Percentiles rank a stretch among this genome's conserved stretches.
Evolutionary conservation across 371 early-diverging fungal genomes (phyloP).

Genomic region (Circinella minor): DNA sequence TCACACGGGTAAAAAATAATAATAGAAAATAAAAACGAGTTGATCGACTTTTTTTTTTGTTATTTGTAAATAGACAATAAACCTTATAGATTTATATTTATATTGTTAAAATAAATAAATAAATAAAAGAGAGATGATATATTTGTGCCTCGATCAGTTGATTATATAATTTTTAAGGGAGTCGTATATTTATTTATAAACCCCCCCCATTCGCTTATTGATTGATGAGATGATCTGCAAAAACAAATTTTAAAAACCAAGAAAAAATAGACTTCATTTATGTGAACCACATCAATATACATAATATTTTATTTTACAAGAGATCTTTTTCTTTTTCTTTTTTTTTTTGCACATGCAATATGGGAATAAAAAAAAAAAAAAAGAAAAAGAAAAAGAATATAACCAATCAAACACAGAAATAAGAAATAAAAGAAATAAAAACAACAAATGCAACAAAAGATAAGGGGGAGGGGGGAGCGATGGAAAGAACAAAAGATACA

Average conservation of each 20-base stretch:
- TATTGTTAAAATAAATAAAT: no score
- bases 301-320: conserved; percentile 4
- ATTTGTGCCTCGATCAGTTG: no score
- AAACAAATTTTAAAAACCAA: no score
- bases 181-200: no score
- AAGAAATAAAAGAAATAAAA: not conserved
- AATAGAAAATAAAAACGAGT: not conserved
- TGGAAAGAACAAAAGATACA: not conserved
- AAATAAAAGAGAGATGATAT: no score
- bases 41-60: conserved; percentile 1
- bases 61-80: not conserved
- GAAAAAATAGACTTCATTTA: no score
- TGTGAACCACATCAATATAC: not conserved
- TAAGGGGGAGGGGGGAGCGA: no score
- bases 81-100: not conserved
- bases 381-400: no score
- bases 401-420: not conserved
- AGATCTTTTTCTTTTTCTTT: not conserved
- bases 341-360: not conserved
- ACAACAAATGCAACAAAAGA: not conserved
- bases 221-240: no score
- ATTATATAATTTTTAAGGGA: no score
- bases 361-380: not conserved
- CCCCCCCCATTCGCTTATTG: no score
- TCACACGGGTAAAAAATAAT: not conserved